These are phyloP conservation scores for Phylloporus sp. DNA, from an alignment of 768 basidiomycete genomes.

Conservation along the genomic window DNA sequence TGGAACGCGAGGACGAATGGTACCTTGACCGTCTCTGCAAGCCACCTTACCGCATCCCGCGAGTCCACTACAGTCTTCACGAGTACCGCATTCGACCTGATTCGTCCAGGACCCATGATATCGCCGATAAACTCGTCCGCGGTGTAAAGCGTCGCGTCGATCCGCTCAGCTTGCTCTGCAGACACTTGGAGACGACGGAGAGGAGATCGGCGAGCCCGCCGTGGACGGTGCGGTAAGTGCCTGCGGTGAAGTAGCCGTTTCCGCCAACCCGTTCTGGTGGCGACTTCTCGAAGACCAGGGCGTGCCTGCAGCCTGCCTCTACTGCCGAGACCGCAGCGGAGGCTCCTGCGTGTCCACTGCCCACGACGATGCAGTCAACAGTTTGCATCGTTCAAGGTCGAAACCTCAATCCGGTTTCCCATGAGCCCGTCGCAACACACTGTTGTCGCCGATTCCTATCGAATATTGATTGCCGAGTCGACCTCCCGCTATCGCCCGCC, in stretches of 20 bases:
- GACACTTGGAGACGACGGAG: constrained; percentile 48
- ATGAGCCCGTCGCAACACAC: too few species aligned
- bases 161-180: constrained; percentile 38
- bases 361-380: constrained; percentile 59
- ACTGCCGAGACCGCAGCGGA: constrained; percentile 60
- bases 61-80: constrained; percentile 55
- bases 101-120: constrained; percentile 56
- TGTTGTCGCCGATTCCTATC: too few species aligned
- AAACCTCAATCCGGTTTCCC: too few species aligned
- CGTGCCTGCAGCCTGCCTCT: constrained; percentile 56
- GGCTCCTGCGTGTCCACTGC: constrained; percentile 65
- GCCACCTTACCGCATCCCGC: constrained; percentile 55
- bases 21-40: constrained; percentile 45
- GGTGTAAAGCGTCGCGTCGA: constrained; percentile 60
- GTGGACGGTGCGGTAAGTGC: constrained; percentile 63
- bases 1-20: constrained; percentile 60
- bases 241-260: constrained; percentile 71
- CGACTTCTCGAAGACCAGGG: constrained; percentile 64
- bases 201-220: constrained; percentile 57
- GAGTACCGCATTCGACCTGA: constrained; percentile 45
- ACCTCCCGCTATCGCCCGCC: too few species aligned
- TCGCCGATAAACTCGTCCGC: constrained; percentile 51
- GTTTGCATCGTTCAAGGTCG: constrained; percentile 17
- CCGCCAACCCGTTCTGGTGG: constrained; percentile 63
- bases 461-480: too few species aligned